Evolutionary conservation across 352 stramenopile species (phyloP), one percentile per base, ranked within the genome.

Genomic region (Phytopythium litorale): DNA sequence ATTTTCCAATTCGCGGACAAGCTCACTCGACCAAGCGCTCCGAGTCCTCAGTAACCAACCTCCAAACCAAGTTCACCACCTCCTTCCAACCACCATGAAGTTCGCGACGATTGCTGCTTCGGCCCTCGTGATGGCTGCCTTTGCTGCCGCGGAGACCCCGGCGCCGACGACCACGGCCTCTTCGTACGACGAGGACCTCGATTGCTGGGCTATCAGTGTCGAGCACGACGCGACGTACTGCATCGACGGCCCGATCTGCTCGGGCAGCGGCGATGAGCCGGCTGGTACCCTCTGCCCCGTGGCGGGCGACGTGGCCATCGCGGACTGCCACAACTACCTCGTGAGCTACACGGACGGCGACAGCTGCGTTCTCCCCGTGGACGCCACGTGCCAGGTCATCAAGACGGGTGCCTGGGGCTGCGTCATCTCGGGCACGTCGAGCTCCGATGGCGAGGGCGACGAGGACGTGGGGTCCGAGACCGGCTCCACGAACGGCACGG

Each of bases 371-470:
- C 64, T 81, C 13, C 75, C 78, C 9, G 70, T 79, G 8, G 77
- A 90, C 45, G 70, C 81, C 2, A 71, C 68, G 16, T 91, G 80
- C 59, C 54, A 79, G 48, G 79, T 84, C 58, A 87, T 90, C 68
- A 72, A 85, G 53, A 87, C 78, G 0, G 83, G 83, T 18, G 83
- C 78, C 7, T 90, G 78, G 81, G 81, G 81, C 18, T 92, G 83
- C 57, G 79, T 86, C 28, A 60, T 72, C 46, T 59, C 63, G 11
- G 50, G 63, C 21, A 54, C 58, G 7, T 38, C 72, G 5, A 72
- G 58, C 18, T 72, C 70, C 13, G 68, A 62, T 23, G 66, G 32
- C 35, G 70, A 28, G 33, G 5, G 33, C 25, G 49, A n/a, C 25
- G 18, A 21, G 12, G 40, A 46, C 40, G 40, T n/a, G 16, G 40